phyloP scores from a whole-genome alignment of 805 yeast species.

The Pichia occidentalis region DNA sequence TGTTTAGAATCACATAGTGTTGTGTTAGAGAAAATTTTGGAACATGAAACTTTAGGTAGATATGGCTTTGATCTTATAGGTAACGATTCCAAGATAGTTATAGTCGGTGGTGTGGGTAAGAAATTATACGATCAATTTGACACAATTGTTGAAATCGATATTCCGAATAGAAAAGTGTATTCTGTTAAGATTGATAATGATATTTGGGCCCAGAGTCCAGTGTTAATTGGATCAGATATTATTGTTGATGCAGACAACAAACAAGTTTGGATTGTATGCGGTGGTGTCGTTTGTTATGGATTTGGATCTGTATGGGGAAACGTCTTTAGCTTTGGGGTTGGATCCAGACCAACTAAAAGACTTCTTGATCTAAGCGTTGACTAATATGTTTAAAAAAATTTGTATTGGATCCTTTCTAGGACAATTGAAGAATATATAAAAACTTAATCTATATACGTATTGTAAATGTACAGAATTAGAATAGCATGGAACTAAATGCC shows the following conservation, averaged over 20 bases:
- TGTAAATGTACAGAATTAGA: too few species aligned
- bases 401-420: constrained; percentile 9
- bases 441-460: too few species aligned
- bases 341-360: not conserved
- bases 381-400: too few species aligned
- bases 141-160: constrained; percentile 34
- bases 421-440: constrained; percentile 2
- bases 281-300: constrained; percentile 80
- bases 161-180: constrained; percentile 16
- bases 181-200: constrained; percentile 28
- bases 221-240: constrained; percentile 49
- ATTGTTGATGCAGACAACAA: constrained; percentile 17
- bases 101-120: constrained; percentile 22
- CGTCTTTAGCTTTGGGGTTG: not conserved
- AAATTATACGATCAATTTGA: constrained; percentile 29
- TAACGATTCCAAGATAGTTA: constrained; percentile 19
- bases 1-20: constrained; percentile 16
- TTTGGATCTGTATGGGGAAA: constrained; percentile 57
- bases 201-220: constrained; percentile 37
- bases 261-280: constrained; percentile 36
- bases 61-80: constrained; percentile 42
- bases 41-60: constrained; percentile 34
- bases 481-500: too few species aligned
- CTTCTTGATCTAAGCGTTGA: not conserved
- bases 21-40: constrained; percentile 15